Conservation (phyloP, 371 early-diverging fungal species). For the Dinochytrium kinnereticum region DNA sequence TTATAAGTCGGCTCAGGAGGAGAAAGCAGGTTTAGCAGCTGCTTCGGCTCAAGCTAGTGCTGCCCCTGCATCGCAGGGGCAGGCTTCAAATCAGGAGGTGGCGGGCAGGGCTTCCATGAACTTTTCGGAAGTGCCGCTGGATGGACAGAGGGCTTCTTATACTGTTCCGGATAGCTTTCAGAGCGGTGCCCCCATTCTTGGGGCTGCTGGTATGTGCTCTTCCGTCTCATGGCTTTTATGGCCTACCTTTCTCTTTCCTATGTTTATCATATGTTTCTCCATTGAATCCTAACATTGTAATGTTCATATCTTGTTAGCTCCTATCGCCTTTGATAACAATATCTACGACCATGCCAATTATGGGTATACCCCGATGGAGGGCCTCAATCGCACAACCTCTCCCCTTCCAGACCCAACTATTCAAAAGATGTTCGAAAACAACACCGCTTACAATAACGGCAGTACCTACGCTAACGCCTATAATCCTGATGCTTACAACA, state of each 20-base stretch:
- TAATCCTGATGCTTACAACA: background rate
- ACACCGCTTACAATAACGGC: background rate
- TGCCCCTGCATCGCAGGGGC: background rate
- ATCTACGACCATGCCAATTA: constrained; percentile 10
- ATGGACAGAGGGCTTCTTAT: background rate
- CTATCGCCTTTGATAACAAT: background rate
- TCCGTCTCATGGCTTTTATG: background rate
- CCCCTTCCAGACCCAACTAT: background rate
- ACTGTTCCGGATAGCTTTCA: background rate
- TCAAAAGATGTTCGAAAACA: background rate
- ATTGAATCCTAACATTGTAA: background rate
- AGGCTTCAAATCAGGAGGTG: background rate
- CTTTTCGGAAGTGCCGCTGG: constrained; percentile 14
- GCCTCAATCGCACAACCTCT: background rate
- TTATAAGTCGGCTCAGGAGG: too few relatives aligned
- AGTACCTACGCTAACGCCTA: too few relatives aligned
- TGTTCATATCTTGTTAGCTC: background rate
- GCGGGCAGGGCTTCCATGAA: background rate
- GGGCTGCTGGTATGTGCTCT: background rate
- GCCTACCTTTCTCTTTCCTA: background rate
- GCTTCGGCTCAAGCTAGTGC: background rate
- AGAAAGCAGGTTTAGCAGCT: too few relatives aligned
- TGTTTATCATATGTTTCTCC: background rate
- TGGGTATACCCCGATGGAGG: background rate
- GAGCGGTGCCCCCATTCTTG: constrained; percentile 5